Evolutionary conservation across 2,329 filamentous ascomycete species (phyloP), one percentile per base, ranked within the genome.

Genomic region (Chaetomium strumarium): DNA sequence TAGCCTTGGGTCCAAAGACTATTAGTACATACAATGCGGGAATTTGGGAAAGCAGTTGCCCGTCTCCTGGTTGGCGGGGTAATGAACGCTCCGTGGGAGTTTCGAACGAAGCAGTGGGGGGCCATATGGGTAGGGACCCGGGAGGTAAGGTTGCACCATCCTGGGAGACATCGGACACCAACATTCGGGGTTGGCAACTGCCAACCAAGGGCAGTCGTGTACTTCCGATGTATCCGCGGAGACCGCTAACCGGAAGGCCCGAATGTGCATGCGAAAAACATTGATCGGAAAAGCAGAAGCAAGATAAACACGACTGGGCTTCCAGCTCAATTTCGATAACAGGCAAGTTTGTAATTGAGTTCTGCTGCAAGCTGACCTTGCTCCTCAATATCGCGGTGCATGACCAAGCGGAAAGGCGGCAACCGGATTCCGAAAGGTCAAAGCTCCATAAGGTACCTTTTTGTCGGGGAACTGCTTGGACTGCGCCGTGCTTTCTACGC

Each of bases 1-100:
- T 53, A 55, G 46, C 48, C 51, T 41, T 51, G 43, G 41, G 44
- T 33, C 13, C 42, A 41, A 38, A 31, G 46, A 44, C 47, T 49
- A n/a, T n/a, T n/a, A n/a, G n/a, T n/a, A n/a, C n/a, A n/a, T n/a
- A 38, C 36, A 42, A 33, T 60, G 58, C 57, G 58, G 55, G 55
- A 59, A 60, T 60, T 60, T 59, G 55, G 45, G 43, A 40, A 43
- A 51, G 49, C 46, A 42, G 41, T 52, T 53, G 40, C 49, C 44
- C n/a, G n/a, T n/a, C n/a, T n/a, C 39, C 47, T 55, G 39, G 36
- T 40, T 46, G 51, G 52, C 48, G 46, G 53, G 53, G 42, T 46
- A 39, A 38, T 49, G 4, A 37, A 42, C 49, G 42, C 33, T 31
- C 39, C 41, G 38, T 42, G 36, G 33, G 42, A 38, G 45, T 45